phyloP scores from a whole-genome alignment of 2,329 filamentous ascomycete genomes.

The Stemphylium lycopersici region DNA sequence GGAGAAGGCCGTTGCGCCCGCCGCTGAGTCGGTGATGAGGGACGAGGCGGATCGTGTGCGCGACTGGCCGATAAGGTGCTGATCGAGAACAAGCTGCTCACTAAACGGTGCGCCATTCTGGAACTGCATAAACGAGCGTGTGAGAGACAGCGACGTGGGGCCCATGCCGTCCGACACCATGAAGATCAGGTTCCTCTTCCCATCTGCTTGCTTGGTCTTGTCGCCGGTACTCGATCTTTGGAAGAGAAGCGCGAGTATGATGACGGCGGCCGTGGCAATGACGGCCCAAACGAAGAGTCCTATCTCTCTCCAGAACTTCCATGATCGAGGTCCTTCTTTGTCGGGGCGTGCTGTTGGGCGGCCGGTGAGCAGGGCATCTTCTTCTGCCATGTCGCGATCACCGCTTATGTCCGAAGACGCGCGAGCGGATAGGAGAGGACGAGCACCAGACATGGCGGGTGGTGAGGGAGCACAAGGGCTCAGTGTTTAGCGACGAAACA shows the following conservation, averaged over 20 bases:
- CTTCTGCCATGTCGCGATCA: constrained; percentile 63
- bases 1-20: constrained; percentile 95
- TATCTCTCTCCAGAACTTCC: constrained; percentile 72
- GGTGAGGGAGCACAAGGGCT: neutral
- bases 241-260: constrained; percentile 81
- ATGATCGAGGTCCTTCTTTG: constrained; percentile 47
- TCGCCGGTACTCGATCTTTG: constrained; percentile 61
- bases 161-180: constrained; percentile 99
- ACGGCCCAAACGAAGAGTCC: constrained; percentile 83
- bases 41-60: constrained; percentile 84
- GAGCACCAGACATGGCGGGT: constrained; percentile 51
- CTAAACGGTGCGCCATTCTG: constrained; percentile 73
- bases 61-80: constrained; percentile 88
- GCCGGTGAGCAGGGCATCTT: constrained; percentile 67
- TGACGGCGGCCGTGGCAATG: constrained; percentile 76
- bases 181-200: constrained; percentile 93
- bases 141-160: constrained; percentile 85
- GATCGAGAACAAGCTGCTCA: constrained; percentile 80
- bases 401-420: constrained; percentile 63
- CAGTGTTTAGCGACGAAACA: neutral
- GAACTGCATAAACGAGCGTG: constrained; percentile 83
- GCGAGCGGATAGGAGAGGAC: constrained; percentile 61
- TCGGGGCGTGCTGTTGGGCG: constrained; percentile 46
- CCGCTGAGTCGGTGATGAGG: constrained; percentile 91
- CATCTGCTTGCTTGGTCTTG: constrained; percentile 49